A percentile compares a stretch with the other conserved stretches of the same genome.
Conservation (phyloP, 2,329 filamentous ascomycete species). For the Aspergillus awamori region DNA sequence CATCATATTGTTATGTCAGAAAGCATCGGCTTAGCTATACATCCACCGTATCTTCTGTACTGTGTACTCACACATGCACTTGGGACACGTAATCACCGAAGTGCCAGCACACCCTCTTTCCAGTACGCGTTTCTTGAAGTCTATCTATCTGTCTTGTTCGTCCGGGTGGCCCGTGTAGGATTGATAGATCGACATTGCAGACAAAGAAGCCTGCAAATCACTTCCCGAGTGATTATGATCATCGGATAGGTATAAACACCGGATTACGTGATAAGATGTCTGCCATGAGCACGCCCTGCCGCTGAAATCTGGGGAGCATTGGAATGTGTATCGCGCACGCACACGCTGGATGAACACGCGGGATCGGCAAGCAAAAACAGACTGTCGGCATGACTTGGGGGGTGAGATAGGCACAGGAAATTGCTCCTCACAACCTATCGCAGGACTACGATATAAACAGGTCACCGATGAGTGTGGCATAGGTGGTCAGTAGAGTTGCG, state of each 20-base stretch:
- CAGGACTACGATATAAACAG: neutral
- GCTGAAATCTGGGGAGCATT: slow-evolving; percentile 18
- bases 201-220: slow-evolving; percentile 12
- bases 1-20: neutral
- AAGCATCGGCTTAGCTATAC: neutral
- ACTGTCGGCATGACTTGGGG: slow-evolving; percentile 3
- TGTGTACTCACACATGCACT: neutral
- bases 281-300: slow-evolving; percentile 1
- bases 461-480: neutral
- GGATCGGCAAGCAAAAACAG: neutral
- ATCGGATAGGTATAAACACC: neutral
- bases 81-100: too few species aligned
- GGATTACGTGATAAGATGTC: slow-evolving; percentile 13
- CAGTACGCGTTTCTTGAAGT: neutral
- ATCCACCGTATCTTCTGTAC: neutral
- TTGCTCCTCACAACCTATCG: neutral
- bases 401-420: neutral
- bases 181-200: slow-evolving; percentile 18
- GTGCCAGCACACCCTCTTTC: neutral
- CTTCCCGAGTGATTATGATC: slow-evolving; percentile 16
- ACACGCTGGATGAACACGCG: slow-evolving; percentile 16
- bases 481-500: neutral
- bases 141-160: neutral
- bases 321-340: slow-evolving; percentile 19
- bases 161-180: neutral